These are phyloP conservation scores for Punica granatum DNA, from an alignment of 345 rosid species.

Conservation along the genomic window DNA sequence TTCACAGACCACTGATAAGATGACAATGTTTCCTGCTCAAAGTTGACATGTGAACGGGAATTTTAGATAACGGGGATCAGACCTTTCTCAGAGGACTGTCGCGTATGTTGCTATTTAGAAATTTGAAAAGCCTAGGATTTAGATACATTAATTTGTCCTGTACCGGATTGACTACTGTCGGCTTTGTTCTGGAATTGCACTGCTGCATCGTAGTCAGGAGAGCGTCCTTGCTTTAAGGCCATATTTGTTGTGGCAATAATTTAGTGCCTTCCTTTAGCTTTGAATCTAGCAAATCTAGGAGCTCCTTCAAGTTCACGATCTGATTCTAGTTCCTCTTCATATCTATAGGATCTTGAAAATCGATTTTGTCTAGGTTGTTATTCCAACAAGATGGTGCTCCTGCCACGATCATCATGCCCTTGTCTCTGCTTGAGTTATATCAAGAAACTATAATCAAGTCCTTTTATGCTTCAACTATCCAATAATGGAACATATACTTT, in stretches of 20 bases:
- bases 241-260: not conserved
- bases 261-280: not conserved
- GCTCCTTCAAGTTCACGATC: not conserved
- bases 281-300: not conserved
- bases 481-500: not conserved
- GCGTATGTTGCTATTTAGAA: not conserved
- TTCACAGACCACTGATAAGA: not conserved
- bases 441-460: not conserved
- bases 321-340: not conserved
- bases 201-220: not conserved
- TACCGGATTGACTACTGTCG: not conserved
- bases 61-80: not conserved
- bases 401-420: not conserved
- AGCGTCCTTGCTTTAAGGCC: not conserved
- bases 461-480: not conserved
- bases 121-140: not conserved
- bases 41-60: not conserved
- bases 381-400: not conserved
- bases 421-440: not conserved
- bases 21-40: not conserved
- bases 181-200: not conserved
- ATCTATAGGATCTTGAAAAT: not conserved
- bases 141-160: not conserved
- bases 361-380: too few species aligned
- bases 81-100: not conserved